These are phyloP conservation scores for Emergomyces orientalis DNA, from an alignment of 2,329 filamentous ascomycete species.

Conservation along the genomic window DNA sequence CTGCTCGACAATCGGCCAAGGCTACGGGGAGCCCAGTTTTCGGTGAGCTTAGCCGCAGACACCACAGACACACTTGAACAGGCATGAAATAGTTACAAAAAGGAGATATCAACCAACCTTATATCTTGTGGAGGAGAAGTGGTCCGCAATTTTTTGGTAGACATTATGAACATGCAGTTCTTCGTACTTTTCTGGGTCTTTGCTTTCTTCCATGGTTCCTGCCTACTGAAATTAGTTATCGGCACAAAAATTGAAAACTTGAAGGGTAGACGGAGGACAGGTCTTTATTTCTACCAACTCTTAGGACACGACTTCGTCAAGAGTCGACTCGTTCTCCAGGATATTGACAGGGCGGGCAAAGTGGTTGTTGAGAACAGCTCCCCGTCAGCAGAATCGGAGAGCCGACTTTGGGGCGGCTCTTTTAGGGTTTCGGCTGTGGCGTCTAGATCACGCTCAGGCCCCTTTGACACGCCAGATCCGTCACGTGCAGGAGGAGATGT, in stretches of 20 bases:
- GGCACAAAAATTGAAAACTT: not conserved
- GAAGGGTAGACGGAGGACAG: not conserved
- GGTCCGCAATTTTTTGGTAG: conserved; percentile 54
- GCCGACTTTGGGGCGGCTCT: not conserved
- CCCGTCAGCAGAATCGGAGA: not conserved
- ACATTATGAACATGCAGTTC: conserved; percentile 79
- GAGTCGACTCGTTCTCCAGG: not conserved
- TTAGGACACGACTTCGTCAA: not conserved
- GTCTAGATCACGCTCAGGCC: conserved; percentile 6
- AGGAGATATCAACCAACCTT: conserved; percentile 42
- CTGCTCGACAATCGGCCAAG: conserved; percentile 81
- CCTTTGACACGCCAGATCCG: not conserved
- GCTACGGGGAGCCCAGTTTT: conserved; percentile 36
- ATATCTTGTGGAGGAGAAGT: conserved; percentile 48
- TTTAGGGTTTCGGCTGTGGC: conserved; percentile 9
- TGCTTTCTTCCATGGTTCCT: conserved; percentile 9
- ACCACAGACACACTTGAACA: not conserved
- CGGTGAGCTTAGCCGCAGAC: not conserved
- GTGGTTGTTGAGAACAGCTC: not conserved
- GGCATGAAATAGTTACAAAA: conserved; percentile 4
- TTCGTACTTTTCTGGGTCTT: conserved; percentile 53
- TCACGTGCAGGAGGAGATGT: conserved; percentile 4
- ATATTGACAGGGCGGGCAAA: not conserved
- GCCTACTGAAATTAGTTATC: not conserved
- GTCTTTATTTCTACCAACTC: not conserved